Conservation (phyloP, 164 flowering plant species). For the Nymphaea colorata region DNA sequence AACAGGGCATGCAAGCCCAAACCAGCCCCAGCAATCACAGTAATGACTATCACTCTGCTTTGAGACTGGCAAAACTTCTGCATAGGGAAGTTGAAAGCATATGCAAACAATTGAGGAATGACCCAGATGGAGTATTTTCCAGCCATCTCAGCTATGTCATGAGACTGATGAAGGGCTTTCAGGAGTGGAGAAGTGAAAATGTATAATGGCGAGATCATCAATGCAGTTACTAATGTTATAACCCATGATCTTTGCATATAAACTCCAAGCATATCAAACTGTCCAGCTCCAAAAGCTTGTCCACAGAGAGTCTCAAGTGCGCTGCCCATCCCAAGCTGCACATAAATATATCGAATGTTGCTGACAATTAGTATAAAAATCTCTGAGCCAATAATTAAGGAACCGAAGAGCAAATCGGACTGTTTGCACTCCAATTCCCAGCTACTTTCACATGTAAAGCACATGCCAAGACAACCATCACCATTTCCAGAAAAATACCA, state of each 20-base stretch:
- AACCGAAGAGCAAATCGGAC: no score
- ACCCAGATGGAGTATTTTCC: conserved; percentile 31
- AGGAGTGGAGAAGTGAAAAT: conserved; percentile 33
- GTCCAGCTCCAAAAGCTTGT: conserved; percentile 49
- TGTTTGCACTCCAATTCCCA: no score
- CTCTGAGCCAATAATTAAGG: no score
- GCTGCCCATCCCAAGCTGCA: conserved; percentile 38
- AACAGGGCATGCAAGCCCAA: conserved; percentile 25
- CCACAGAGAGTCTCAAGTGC: conserved; percentile 50
- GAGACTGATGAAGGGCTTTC: conserved; percentile 25
- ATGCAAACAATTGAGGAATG: conserved; percentile 40
- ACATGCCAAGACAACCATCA: no score
- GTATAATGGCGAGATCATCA: conserved; percentile 30
- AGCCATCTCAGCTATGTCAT: conserved; percentile 27
- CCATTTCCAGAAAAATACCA: no score
- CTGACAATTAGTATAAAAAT: no score
- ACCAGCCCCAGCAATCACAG: conserved; percentile 19
- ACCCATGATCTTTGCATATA: conserved; percentile 48
- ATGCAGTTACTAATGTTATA: conserved; percentile 21
- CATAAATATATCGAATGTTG: no score
- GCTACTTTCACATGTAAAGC: no score
- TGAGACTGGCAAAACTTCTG: conserved; percentile 50
- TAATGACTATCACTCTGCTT: conserved; percentile 40
- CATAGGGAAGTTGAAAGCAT: conserved; percentile 37
- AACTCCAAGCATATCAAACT: conserved; percentile 33